Evolutionary conservation across 2,329 filamentous ascomycete species (phyloP), one percentile per base, ranked within the genome.

Genomic region (Arthroderma sp.): DNA sequence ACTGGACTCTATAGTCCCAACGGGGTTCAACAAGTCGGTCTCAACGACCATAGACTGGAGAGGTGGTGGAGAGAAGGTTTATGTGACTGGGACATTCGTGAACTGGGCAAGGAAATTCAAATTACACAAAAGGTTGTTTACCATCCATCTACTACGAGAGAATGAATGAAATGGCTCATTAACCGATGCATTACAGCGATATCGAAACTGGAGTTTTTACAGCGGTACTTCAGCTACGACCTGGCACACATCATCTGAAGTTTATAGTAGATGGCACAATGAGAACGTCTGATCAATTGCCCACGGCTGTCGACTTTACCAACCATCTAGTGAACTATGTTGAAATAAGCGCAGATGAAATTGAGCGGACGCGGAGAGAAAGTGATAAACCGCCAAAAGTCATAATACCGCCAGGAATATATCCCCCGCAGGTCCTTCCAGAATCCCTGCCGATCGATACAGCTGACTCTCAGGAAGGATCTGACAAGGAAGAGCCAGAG

Each of bases 261-360:
- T 98, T 97, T 74, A 81, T 98, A 63, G 90, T 96, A 54, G 91
- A 97, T 73, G 88, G 87, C 59, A 85, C 91, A 67, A 95, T 96
- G 89, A 82, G 86, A 68, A 93, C 90, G 13, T 93, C 89, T 15
- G 84, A 87, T 60, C 83, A 87, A 62, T 78, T 96, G 57, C 91
- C 93, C 13, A 97, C 93, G 0, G 95, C 93, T 1, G 93, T 98
- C 59, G 93, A 98, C 71, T 96, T 94, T 70, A 94, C 90, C 62
- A 97, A 97, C 74, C 95, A 95, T 68, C 79, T 98, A 17, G 91
- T 98, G 73, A 98, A 98, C 74, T 98, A 97, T 70, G 88, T 98
- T 67, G 93, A 98, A 75, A 87, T 97, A 61, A 88, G 81, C 65
- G 55, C 61, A 8, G 85, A 90, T 57, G 86, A 91, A 66, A 73